These are phyloP conservation scores for Thelonectria rubi DNA, from an alignment of 2,329 filamentous ascomycete genomes.

Conservation along the genomic window DNA sequence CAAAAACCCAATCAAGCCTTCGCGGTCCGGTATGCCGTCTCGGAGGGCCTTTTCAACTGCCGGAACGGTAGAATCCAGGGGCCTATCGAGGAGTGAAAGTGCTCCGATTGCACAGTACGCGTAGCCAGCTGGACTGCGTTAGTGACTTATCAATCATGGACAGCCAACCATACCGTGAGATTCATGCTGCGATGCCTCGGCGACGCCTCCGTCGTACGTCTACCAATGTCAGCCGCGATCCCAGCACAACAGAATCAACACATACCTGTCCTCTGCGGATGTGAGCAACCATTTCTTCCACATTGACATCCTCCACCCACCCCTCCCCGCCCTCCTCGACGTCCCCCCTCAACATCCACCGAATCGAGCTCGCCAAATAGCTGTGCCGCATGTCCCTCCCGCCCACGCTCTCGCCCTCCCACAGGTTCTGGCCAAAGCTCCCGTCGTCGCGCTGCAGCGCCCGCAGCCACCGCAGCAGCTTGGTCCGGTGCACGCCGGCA, in stretches of 20 bases:
- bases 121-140: conserved; percentile 73
- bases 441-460: conserved; percentile 83
- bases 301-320: conserved; percentile 76
- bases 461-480: conserved; percentile 78
- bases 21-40: conserved; percentile 47
- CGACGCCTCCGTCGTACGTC: conserved; percentile 87
- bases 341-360: conserved; percentile 81
- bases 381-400: conserved; percentile 88
- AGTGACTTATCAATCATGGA: conserved; percentile 17
- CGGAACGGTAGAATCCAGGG: conserved; percentile 49
- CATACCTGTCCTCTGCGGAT: conserved; percentile 69
- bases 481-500: conserved; percentile 70
- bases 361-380: conserved; percentile 81
- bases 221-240: conserved; percentile 47
- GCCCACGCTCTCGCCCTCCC: conserved; percentile 70
- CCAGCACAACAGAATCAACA: neutral
- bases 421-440: conserved; percentile 87
- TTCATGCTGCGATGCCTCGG: conserved; percentile 80
- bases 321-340: conserved; percentile 59
- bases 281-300: conserved; percentile 74
- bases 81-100: conserved; percentile 76
- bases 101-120: conserved; percentile 88
- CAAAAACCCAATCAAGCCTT: conserved; percentile 62
- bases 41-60: conserved; percentile 44
- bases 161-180: conserved; percentile 71